These are phyloP conservation scores for Solanum arcanum DNA, from an alignment of 257 asterid genomes.

Conservation along the genomic window DNA sequence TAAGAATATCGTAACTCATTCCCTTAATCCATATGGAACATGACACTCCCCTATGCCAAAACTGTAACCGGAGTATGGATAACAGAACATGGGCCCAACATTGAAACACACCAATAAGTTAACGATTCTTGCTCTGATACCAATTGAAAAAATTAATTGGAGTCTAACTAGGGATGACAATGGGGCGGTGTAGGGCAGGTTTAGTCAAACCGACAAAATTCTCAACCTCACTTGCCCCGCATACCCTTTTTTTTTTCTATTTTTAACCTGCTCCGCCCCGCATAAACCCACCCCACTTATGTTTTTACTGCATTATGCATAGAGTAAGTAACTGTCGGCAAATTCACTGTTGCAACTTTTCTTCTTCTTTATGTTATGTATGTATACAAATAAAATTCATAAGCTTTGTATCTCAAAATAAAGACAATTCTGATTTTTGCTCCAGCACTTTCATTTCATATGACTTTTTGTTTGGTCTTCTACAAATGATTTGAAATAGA, in stretches of 20 bases:
- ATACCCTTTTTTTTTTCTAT: not conserved
- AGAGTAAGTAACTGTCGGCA: not conserved
- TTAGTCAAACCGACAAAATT: not conserved
- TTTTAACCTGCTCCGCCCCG: not conserved
- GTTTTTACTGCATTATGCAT: not conserved
- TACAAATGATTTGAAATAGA: not conserved
- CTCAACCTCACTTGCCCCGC: not conserved
- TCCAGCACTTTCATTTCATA: not conserved
- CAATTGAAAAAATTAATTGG: not conserved
- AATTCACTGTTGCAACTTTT: not conserved
- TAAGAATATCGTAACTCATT: not conserved
- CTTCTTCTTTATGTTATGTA: not conserved
- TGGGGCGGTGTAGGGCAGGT: not conserved
- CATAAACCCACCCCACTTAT: not conserved
- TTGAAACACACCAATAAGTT: not conserved
- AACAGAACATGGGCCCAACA: not conserved
- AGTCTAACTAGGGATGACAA: not conserved
- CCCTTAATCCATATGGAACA: not conserved
- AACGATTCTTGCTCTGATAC: not conserved
- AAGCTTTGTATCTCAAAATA: not conserved
- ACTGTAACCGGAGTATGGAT: not conserved
- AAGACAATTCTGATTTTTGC: not conserved
- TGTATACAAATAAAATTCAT: not conserved
- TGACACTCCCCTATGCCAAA: not conserved
- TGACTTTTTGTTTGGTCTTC: not conserved